Evolutionary conservation across 768 basidiomycete genomes (phyloP), one percentile per base, ranked within the genome.

Genomic region (Boletus speciosus): DNA sequence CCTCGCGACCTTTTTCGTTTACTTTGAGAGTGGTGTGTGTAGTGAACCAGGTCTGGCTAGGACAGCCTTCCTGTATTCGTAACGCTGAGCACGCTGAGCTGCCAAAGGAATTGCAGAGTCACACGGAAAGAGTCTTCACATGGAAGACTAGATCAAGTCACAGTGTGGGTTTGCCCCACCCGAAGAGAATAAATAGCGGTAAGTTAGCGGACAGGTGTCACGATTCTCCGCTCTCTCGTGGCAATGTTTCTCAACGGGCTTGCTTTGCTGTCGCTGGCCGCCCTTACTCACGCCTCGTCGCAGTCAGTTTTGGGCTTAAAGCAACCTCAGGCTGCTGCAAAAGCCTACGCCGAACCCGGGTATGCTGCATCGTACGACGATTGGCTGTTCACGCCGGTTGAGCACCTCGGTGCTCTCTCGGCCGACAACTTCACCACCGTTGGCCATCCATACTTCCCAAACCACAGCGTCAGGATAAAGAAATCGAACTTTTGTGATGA

Each of bases 371-470:
- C 63, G 19, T 69, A 61, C 41, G 65, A 70, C 34, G 60, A 68
- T 11, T 72, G 70, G 25, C 40, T 71, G 29, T 73, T 76, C 58
- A 66, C 63, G 1, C 72, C 74, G 2, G 32, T 70, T 0, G 75
- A 68, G 43, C 60, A 71, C 19, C 52, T 74, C n/a, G 48, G 54
- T 21, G 32, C 50, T 14, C 62, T 71, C 16, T 69, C 71, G 5
- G 61, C 60, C 23, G 56, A 65, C 4, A 54, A 57, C 19, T 81
- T 76, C 62, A 73, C 73, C 4, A 66, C 67, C 6, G 52, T 81
- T 34, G 52, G 58, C 16, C 78, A 81, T 45, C 78, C 77, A 2
- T 58, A 63, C 34, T 81, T 80, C 52, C 80, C 80, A 2, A 62
- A 65, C 10, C 60, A 81, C 60, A 68, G 62, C 31, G 76, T 75